Conservation (phyloP, 78 protist species). For the Blattamonas nauphoetae region DNA sequence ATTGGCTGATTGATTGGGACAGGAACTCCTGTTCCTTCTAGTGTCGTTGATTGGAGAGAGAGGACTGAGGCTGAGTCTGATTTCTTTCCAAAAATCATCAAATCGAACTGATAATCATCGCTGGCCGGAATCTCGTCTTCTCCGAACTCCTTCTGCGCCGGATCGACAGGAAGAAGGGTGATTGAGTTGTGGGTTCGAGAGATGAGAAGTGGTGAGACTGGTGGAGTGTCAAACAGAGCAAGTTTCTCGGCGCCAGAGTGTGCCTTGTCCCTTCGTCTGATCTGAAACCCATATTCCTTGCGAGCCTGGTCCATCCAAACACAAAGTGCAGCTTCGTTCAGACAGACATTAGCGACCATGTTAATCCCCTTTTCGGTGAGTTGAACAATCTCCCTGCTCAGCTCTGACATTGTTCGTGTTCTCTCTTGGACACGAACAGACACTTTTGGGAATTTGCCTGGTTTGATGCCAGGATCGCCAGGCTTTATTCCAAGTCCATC, state of each 20-base stretch:
- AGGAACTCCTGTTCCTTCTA: neutral
- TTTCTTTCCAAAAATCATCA: neutral
- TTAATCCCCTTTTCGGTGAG: neutral
- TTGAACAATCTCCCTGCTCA: neutral
- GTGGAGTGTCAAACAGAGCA: neutral
- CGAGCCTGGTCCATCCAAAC: neutral
- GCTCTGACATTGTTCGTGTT: neutral
- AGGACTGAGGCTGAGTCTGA: neutral
- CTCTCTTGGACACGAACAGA: neutral
- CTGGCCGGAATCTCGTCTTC: neutral
- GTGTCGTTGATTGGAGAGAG: neutral
- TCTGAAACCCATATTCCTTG: neutral
- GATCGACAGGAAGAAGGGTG: neutral
- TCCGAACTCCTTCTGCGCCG: neutral
- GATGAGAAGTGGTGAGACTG: neutral
- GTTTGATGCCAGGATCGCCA: neutral
- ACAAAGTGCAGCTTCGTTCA: neutral
- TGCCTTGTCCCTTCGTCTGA: neutral
- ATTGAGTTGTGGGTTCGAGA: neutral
- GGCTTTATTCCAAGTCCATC: neutral
- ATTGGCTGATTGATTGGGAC: neutral
- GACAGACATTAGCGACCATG: neutral
- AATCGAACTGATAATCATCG: neutral
- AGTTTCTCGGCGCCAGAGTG: neutral
- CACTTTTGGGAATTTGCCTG: too few relatives aligned